phyloP scores from a whole-genome alignment of 805 yeast genomes.

The Suhomyces faveliae region DNA sequence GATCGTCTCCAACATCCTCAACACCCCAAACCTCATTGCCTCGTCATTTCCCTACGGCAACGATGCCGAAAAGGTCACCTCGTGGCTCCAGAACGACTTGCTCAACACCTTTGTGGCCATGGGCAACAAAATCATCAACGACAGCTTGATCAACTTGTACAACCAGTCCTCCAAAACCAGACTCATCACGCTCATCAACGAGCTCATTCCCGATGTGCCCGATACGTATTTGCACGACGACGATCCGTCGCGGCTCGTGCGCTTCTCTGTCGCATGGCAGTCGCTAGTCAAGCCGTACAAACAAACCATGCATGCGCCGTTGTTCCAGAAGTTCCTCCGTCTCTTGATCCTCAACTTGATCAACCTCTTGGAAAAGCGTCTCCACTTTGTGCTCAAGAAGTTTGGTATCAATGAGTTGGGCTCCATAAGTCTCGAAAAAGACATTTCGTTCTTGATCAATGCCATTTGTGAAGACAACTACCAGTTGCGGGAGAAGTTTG shows the following conservation, averaged over 20 bases:
- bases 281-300: slow-evolving; percentile 62
- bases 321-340: slow-evolving; percentile 47
- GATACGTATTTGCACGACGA: slow-evolving; percentile 35
- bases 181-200: slow-evolving; percentile 42
- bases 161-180: slow-evolving; percentile 48
- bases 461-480: slow-evolving; percentile 73
- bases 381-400: slow-evolving; percentile 63
- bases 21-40: slow-evolving; percentile 21
- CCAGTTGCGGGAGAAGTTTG: slow-evolving; percentile 71
- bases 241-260: slow-evolving; percentile 27
- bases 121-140: slow-evolving; percentile 23
- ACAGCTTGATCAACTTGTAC: slow-evolving; percentile 45
- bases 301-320: slow-evolving; percentile 49
- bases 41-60: slow-evolving; percentile 36
- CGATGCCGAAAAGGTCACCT: slow-evolving; percentile 32
- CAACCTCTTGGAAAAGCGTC: slow-evolving; percentile 57
- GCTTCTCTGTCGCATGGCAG: slow-evolving; percentile 66
- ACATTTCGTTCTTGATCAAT: slow-evolving; percentile 68
- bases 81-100: slow-evolving; percentile 31
- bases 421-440: slow-evolving; percentile 78
- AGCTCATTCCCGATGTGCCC: slow-evolving; percentile 36
- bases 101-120: slow-evolving; percentile 25
- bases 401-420: slow-evolving; percentile 73
- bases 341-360: slow-evolving; percentile 56
- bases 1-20: slow-evolving; percentile 44